Percentiles rank a stretch among this genome's conserved stretches.
Evolutionary conservation across 2,329 filamentous ascomycete genomes (phyloP).

Genomic region (Sporothrix protearum): DNA sequence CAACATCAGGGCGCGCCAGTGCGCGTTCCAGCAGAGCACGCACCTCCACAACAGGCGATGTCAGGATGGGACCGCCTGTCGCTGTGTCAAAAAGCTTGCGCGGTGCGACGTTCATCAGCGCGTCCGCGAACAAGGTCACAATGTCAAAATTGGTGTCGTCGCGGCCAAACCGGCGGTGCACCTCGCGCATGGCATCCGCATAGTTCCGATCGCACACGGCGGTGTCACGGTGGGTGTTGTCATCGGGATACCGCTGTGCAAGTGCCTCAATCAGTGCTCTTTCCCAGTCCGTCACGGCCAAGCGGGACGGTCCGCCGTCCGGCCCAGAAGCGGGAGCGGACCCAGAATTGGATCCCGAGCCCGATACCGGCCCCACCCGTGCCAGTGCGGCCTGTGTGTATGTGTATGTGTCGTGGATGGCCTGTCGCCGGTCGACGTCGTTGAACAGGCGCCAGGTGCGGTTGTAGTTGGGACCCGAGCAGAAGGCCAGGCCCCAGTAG

Average conservation of each 20-base stretch:
- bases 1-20: conserved; percentile 42
- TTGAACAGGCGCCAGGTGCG: conserved; percentile 74
- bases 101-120: conserved; percentile 46
- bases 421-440: conserved; percentile 48
- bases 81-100: conserved; percentile 45
- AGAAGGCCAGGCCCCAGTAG: conserved; percentile 68
- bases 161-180: background rate
- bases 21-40: conserved; percentile 58
- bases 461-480: conserved; percentile 71
- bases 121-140: conserved; percentile 19
- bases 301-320: background rate
- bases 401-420: background rate
- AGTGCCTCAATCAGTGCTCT: conserved; percentile 17
- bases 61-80: conserved; percentile 44
- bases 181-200: conserved; percentile 19
- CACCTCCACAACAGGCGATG: conserved; percentile 48
- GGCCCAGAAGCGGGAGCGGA: background rate
- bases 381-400: conserved; percentile 10
- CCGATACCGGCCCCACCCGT: background rate
- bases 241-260: conserved; percentile 13
- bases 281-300: conserved; percentile 11
- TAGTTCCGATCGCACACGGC: conserved; percentile 10
- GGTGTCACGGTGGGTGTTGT: conserved; percentile 8
- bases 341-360: background rate
- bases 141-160: conserved; percentile 14